Conservation (phyloP, 2,329 filamentous ascomycete species). For the Alternaria ventricosa region DNA sequence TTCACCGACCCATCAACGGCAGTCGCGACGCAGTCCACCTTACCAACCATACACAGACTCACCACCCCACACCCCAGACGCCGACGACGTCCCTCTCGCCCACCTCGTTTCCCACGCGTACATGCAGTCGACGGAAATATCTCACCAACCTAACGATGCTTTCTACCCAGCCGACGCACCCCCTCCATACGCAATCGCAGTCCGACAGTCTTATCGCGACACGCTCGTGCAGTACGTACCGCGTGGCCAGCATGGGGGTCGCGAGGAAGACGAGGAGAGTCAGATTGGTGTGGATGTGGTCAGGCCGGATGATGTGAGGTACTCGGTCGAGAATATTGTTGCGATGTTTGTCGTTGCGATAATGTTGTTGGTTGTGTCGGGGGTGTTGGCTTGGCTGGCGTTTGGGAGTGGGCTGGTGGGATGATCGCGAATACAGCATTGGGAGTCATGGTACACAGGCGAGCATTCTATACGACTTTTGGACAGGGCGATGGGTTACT, state of each 20-base stretch:
- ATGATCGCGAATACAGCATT: neutral
- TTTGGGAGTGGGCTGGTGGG: constrained; percentile 11
- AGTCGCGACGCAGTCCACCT: neutral
- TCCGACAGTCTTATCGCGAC: constrained; percentile 34
- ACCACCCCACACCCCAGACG: constrained; percentile 8
- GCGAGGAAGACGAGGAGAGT: constrained; percentile 17
- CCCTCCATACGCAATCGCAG: constrained; percentile 33
- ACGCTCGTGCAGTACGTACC: constrained; percentile 34
- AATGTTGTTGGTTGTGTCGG: constrained; percentile 29
- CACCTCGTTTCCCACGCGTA: constrained; percentile 25
- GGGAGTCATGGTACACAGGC: neutral
- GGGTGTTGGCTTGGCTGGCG: constrained; percentile 24
- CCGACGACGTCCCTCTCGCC: constrained; percentile 39
- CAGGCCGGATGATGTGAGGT: constrained; percentile 30
- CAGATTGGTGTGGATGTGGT: constrained; percentile 12
- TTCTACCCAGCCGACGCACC: constrained; percentile 35
- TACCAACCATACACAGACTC: constrained; percentile 14
- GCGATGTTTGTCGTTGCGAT: constrained; percentile 32
- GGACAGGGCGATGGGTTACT: neutral
- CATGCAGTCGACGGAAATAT: neutral
- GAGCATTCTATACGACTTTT: neutral
- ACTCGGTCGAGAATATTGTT: constrained; percentile 32
- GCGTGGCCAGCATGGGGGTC: neutral
- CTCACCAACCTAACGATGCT: neutral
- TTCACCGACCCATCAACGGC: neutral